phyloP scores from a whole-genome alignment of 2,329 filamentous ascomycete species.

The Uncinocarpus reesii region DNA sequence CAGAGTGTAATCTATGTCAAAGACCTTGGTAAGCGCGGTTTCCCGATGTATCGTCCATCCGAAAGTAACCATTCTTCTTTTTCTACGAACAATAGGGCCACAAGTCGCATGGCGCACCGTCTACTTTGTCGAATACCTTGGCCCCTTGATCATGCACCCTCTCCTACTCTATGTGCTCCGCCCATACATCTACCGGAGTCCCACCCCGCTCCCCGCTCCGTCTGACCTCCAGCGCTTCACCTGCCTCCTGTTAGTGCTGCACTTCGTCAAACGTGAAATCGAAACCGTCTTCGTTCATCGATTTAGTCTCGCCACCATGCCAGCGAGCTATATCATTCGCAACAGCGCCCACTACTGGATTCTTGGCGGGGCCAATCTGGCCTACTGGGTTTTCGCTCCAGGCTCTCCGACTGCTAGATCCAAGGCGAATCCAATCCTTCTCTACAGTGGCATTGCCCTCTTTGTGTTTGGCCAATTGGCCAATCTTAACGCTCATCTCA shows the following conservation, averaged over 20 bases:
- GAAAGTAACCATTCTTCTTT: background rate
- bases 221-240: conserved; percentile 63
- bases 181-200: conserved; percentile 57
- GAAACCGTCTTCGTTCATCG: conserved; percentile 93
- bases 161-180: conserved; percentile 57
- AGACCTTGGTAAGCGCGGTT: conserved; percentile 58
- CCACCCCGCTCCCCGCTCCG: conserved; percentile 39
- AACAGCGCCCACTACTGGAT: conserved; percentile 95
- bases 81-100: conserved; percentile 48
- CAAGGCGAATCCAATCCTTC: conserved; percentile 43
- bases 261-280: conserved; percentile 91
- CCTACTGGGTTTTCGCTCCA: conserved; percentile 76
- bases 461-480: conserved; percentile 68
- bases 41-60: background rate
- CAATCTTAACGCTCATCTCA: conserved; percentile 71
- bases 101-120: conserved; percentile 90
- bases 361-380: conserved; percentile 67
- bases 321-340: conserved; percentile 78
- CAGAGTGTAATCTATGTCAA: conserved; percentile 68
- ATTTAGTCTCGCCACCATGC: conserved; percentile 94
- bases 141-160: conserved; percentile 78
- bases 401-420: conserved; percentile 53
- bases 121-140: conserved; percentile 89
- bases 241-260: conserved; percentile 62
- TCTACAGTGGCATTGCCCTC: conserved; percentile 58